These are phyloP conservation scores for Olyra latifolia DNA, from an alignment of 176 grass and related monocot genomes.

Conservation along the genomic window DNA sequence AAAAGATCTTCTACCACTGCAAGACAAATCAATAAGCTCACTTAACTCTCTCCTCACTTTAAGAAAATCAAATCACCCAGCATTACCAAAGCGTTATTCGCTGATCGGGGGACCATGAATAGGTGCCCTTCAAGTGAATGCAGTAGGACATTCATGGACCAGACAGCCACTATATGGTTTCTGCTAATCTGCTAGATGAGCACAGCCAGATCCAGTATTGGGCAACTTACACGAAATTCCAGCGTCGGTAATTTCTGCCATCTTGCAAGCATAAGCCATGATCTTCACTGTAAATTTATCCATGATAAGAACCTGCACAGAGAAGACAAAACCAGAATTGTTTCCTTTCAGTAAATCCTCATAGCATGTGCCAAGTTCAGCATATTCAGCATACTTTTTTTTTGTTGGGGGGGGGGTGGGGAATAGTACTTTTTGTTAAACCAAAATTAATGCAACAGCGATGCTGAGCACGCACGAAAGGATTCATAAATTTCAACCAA, in stretches of 20 bases:
- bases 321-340: background rate
- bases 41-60: constrained; percentile 11
- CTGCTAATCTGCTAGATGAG: background rate
- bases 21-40: constrained; percentile 17
- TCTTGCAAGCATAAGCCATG: constrained; percentile 89
- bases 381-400: background rate
- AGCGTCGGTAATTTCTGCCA: constrained; percentile 93
- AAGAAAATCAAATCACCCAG: constrained; percentile 8
- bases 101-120: background rate
- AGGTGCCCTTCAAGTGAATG: background rate
- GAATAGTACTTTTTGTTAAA: background rate
- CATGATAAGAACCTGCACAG: constrained; percentile 89
- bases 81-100: background rate
- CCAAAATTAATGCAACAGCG: background rate
- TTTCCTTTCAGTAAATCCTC: background rate
- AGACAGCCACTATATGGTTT: background rate
- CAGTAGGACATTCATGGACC: background rate
- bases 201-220: background rate
- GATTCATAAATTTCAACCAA: background rate
- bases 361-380: background rate
- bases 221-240: constrained; percentile 79
- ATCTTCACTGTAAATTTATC: constrained; percentile 92
- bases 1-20: constrained; percentile 96
- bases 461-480: background rate
- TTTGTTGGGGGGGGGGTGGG: no score